A percentile compares a stretch with the other conserved stretches of the same genome.
Evolutionary conservation across 164 flowering plant genomes (phyloP).

Genomic region (Sextonia rubra): DNA sequence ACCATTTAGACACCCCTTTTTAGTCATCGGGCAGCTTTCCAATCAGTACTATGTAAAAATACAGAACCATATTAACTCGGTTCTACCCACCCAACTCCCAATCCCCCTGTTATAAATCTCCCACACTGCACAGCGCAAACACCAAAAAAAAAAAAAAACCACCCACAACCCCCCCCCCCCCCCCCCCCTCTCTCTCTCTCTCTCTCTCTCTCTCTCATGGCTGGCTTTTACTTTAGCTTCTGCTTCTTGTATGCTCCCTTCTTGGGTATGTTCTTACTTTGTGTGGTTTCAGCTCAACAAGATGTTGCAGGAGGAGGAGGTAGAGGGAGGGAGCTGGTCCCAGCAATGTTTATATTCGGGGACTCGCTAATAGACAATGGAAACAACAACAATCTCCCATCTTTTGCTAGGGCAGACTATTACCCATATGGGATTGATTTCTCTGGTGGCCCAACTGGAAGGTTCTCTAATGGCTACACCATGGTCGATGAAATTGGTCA

Average conservation of each 20-base stretch:
- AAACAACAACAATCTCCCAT: conserved; percentile 62
- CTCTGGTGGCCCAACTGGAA: conserved; percentile 74
- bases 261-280: neutral
- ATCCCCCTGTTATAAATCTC: neutral
- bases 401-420: conserved; percentile 83
- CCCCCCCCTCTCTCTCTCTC: neutral
- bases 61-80: neutral
- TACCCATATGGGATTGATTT: conserved; percentile 90
- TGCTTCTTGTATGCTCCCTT: neutral
- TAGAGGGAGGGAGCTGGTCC: conserved; percentile 34
- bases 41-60: neutral
- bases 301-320: neutral
- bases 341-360: conserved; percentile 69
- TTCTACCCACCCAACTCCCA: neutral
- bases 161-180: too few relatives aligned
- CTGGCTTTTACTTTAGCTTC: neutral
- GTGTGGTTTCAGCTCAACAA: neutral
- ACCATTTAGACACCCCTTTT: too few relatives aligned
- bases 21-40: too few relatives aligned
- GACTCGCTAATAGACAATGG: conserved; percentile 80
- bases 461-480: conserved; percentile 85
- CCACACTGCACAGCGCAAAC: too few relatives aligned
- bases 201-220: conserved; percentile 1
- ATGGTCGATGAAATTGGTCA: conserved; percentile 66
- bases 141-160: too few relatives aligned